Base-by-base conservation (phyloP, 192 early-diverging fungal genomes). In the Chytriomyces sp. region DNA sequence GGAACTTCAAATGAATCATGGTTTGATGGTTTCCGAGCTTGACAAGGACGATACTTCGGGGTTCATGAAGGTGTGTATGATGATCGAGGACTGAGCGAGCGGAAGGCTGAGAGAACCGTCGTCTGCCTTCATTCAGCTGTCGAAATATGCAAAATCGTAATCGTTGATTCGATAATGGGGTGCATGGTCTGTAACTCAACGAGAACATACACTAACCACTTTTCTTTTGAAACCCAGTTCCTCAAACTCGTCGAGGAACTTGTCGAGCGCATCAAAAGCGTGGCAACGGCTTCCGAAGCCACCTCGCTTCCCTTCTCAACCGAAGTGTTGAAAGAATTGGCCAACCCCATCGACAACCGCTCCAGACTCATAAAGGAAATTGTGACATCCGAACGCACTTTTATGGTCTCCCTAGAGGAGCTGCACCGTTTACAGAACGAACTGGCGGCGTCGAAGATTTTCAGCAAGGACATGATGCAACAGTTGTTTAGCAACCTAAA, bases 11-110 rank as follows among this genome's bases (percentile, higher is more conserved):
- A 74, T 93, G 56, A 82, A 89, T 1, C 60, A 31, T n/a, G 81
- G 80, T 34, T 88, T 95, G 39, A 90, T 94, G 56, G 89, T 98
- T 57, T 86, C 93, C 5, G 94, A 95, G 58, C 80, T 97, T 37
- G 94, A 91, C 77, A 89, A 92, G 63, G 95, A 98, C 75, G 93
- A 99, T 75, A 99, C 95, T 36, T 96, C 95, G 79, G 92, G 90
- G 67, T 95, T 98, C 77, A 91, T 99, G 66, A 99, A 95, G 88
- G 96, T 94, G 19, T 64, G 26, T n/a, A 12, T 12, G 55, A 14
- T 22, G n/a, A 25, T 37, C 31, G 12, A 64, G 44, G 10, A n/a
- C 30, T 30, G 22, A 26, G 56, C 33, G 30, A 14, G 26, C n/a
- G 39, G 34, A 44, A 38, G 10, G 12, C 12, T 19, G 14, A 10